Evolutionary conservation across 2,329 filamentous ascomycete genomes (phyloP), one percentile per base, ranked within the genome.

Genomic region (Verticillium nubilum): DNA sequence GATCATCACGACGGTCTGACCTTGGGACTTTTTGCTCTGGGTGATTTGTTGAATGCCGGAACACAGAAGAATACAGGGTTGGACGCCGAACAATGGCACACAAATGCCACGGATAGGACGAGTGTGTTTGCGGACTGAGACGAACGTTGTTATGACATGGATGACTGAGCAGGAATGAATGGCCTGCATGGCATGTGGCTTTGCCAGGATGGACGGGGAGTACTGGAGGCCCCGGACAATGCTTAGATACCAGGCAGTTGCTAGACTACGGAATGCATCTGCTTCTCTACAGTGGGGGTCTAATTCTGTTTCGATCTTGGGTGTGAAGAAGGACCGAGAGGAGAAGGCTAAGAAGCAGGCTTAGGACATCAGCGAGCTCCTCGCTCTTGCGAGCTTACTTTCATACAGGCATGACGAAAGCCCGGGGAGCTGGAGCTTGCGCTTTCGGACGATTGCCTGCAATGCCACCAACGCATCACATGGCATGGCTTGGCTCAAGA

Each of bases 91-190:
- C 7, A 19, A 50, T 26, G 42, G 42, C 42, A 12, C 42, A 12
- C 9, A 13, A 7, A 13, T 10, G 19, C 42, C 9, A 10, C 13
- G 42, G 19, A 23, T 13, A 12, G 42, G 42, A 50, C 19, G 29
- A 31, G 42, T 23, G 9, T 50, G 19, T 50, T n/a, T 23, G 42
- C 42, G 23, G 42, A 50, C 42, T 50, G 42, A 50, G 42, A 50
- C 42, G 42, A 50, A 50, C 42, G n/a, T 19, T 35, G 54, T 42
- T 47, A 56, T 56, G 54, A 56, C 35, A 56, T 42, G 54, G 54
- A 42, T 42, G 54, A 47, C 52, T 25, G 42, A 17, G 15, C 29
- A 19, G 42, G 42, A 50, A 50, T 50, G 42, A 50, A 23, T 23
- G 25, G 12, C 7, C n/a, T 50, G n/a, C n/a, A 23, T 23, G 42